phyloP scores from a whole-genome alignment of 1,139 yeast genomes.

The Saccharomyces hybrid region DNA sequence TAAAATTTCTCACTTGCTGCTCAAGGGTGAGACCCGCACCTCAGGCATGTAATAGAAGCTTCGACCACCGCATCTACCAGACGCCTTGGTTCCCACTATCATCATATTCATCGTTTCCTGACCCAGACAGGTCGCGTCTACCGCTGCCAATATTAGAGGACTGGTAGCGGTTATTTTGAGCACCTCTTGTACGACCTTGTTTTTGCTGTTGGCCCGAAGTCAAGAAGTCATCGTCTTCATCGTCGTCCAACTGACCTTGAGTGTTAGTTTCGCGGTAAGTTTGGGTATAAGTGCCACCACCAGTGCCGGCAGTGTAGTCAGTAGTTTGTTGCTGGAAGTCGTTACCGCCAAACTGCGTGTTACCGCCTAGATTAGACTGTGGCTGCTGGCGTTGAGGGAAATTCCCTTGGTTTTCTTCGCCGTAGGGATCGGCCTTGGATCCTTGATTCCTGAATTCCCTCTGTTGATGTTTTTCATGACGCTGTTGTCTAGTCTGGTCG shows the following conservation, averaged over 20 bases:
- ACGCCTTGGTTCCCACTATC: constrained; percentile 10
- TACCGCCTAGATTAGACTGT: constrained; percentile 1
- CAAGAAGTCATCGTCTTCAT: constrained; percentile 5
- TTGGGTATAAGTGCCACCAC: neutral
- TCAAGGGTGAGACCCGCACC: neutral
- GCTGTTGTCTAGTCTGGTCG: constrained; percentile 8
- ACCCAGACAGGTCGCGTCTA: neutral
- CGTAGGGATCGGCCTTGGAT: neutral
- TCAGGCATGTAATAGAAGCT: neutral
- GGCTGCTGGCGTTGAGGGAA: constrained; percentile 2
- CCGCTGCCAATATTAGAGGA: neutral
- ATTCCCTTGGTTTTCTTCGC: neutral
- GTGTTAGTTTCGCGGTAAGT: neutral
- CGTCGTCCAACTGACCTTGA: constrained; percentile 1
- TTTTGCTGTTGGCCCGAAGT: constrained; percentile 1
- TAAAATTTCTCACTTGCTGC: neutral
- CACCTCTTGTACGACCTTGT: neutral
- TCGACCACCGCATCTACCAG: constrained; percentile 33
- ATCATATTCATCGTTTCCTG: neutral
- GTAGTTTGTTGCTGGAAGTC: constrained; percentile 3
- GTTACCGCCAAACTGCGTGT: constrained; percentile 2
- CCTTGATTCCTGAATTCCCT: neutral
- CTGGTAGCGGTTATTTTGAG: neutral
- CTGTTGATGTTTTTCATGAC: constrained; percentile 5
- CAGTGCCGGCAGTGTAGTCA: neutral